Conservation (phyloP, 2,329 filamentous ascomycete species). For the Cryphonectria japonica region DNA sequence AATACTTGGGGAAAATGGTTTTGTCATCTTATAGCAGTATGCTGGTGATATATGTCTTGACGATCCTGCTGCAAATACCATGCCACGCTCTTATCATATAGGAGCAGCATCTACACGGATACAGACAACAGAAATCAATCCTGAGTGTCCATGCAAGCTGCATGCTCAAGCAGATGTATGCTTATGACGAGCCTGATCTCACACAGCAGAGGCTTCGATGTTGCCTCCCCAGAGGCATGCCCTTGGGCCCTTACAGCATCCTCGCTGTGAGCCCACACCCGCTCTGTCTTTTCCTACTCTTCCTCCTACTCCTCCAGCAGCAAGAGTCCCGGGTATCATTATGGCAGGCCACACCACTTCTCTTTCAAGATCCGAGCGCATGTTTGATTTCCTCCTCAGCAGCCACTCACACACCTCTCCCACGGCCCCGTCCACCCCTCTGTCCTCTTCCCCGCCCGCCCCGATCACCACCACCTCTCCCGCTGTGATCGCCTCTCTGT, state of each 20-base stretch:
- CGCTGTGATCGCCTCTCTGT: conserved; percentile 61
- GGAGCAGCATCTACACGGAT: not conserved
- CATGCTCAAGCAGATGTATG: not conserved
- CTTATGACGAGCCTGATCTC: not conserved
- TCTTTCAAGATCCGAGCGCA: not conserved
- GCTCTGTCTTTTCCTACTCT: not conserved
- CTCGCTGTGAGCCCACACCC: not conserved
- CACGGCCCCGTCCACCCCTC: conserved; percentile 21
- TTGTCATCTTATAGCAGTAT: not conserved
- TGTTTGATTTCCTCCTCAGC: conserved; percentile 10
- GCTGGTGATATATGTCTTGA: not conserved
- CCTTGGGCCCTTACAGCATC: not conserved
- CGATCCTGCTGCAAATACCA: not conserved
- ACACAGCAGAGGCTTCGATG: not conserved
- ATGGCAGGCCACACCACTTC: not conserved
- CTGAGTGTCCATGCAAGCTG: not conserved
- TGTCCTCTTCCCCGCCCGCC: conserved; percentile 35
- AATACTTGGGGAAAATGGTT: not conserved
- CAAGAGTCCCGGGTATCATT: conserved; percentile 22
- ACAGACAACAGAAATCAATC: not conserved
- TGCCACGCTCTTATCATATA: not conserved
- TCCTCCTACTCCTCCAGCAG: not conserved
- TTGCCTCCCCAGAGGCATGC: not conserved
- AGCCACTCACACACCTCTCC: conserved; percentile 30
- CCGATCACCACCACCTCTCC: conserved; percentile 48